phyloP scores from a whole-genome alignment of 2,329 filamentous ascomycete genomes.

The Leptographium wingfieldii region DNA sequence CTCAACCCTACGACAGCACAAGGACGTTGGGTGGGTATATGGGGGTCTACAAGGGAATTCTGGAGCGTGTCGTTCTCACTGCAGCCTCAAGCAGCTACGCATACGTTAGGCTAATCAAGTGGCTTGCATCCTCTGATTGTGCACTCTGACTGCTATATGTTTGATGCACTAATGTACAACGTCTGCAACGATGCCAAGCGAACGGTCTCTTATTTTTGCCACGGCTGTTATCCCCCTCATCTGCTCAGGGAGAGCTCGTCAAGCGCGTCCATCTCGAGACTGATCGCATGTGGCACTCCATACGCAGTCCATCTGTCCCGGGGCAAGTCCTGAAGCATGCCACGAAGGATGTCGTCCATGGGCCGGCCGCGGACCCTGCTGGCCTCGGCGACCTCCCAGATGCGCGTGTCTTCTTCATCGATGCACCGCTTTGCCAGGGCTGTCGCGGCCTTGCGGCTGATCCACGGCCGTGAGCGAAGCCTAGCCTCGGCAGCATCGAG shows the following conservation, averaged over 20 bases:
- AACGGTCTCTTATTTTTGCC: too few relatives aligned
- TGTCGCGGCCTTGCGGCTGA: constrained; percentile 19
- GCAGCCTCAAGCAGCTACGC: not conserved
- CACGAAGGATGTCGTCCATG: constrained; percentile 10
- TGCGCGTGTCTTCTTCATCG: constrained; percentile 20
- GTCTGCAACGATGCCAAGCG: too few relatives aligned
- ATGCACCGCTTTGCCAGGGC: constrained; percentile 23
- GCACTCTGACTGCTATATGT: too few relatives aligned
- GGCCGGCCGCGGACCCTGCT: constrained; percentile 9
- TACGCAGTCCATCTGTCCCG: constrained; percentile 3
- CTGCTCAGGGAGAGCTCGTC: not conserved
- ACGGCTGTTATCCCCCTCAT: not conserved
- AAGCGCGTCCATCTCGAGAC: not conserved
- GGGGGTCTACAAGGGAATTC: not conserved
- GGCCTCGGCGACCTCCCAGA: constrained; percentile 19
- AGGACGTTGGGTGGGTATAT: not conserved
- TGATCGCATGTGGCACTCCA: constrained; percentile 6
- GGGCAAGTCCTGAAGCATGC: not conserved
- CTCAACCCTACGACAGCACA: not conserved
- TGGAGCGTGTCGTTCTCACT: not conserved
- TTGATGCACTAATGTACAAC: too few relatives aligned
- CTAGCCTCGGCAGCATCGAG: not conserved
- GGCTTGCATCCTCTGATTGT: not conserved
- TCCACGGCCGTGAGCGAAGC: constrained; percentile 15
- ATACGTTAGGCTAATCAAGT: not conserved